Evolutionary conservation across 2,329 filamentous ascomycete genomes (phyloP), one percentile per base, ranked within the genome.

Genomic region (Apiospora hydei): DNA sequence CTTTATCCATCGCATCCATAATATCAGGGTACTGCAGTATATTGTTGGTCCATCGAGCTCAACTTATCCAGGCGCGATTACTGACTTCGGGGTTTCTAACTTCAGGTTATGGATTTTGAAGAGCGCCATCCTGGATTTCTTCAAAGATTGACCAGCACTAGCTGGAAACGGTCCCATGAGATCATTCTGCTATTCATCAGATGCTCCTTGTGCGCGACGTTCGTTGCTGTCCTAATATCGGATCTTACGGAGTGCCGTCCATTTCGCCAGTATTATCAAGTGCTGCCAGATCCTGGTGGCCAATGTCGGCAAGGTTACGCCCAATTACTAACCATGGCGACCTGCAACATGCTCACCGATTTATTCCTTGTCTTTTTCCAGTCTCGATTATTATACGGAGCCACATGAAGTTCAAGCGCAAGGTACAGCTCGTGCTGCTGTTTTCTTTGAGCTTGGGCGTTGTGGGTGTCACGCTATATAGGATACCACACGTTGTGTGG

Each of bases 81-180:
- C 68, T 69, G 38, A 69, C 47, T 41, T 57, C 4, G 13, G 47
- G 16, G 5, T 18, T 21, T 26, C 64, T 57, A 18, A 53, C 46
- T 75, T n/a, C 78, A 97, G 94, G 77, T 91, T 98, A 72, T 99
- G 96, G 96, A 92, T 93, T 76, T 90, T 96, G 75, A 99, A 98
- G 82, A 89, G 92, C 77, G 94, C 95, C 47, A 92, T 98, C 72
- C 92, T 95, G 73, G 95, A 98, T 81, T 98, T 98, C 79, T 91
- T 98, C 76, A 93, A 93, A 92, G 96, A 71, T 88, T 98, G 70
- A 96, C 94, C 3, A 91, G 91, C 71, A 90, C 92, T 66, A 93
- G 94, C 71, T 98, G 95, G 93, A 91, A 92, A 74, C 88, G 89
- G 70, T 91, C 92, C 34, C 94, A 97, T 80, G 91, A 94, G 74